Base-by-base conservation (phyloP, 495 filamentous ascomycete genomes). In the Xylaria grammica region DNA sequence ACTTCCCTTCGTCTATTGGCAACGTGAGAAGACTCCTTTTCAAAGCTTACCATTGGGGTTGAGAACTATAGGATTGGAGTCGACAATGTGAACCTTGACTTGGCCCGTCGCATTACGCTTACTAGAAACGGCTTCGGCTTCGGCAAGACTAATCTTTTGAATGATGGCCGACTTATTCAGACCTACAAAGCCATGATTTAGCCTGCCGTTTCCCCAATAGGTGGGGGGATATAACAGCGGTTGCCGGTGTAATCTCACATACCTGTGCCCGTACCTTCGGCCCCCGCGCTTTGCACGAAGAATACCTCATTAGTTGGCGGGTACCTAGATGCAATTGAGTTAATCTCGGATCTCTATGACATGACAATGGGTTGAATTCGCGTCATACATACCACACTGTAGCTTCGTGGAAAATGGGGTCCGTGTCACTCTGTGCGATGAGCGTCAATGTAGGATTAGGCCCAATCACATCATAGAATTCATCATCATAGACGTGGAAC, bases 371-470 rank as follows among this genome's bases (percentile, higher is more conserved):
- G 45, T 63, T 27, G 45, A 57, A 22, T 15, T 11, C 38, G 10
- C 15, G n/a, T 53, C 40, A 4, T 17, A 5, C 49, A 20, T 80
- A 84, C 81, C 82, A 85, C 2, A 83, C 79, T 2, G 79, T 73
- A 24, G 83, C 83, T 65, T 85, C 83, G 27, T 85, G 83, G 44
- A 79, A 85, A 7, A 83, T 60, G 13, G 80, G 82, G 45, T 84
- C 74, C 24, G 63, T 73, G 48, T 67, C 72, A 3, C 67, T 73
- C 46, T 69, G 73, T 64, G 71, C 78, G 13, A 82, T 72, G 24
- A 81, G 72, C 5, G 80, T 81, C 49, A 82, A 67, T 0, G 77
- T 78, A 1, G 80, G 79, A 49, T 79, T 78, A 1, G 72, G 29
- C 0, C 80, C 80, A 29, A 81, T 68, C 46, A 82, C 75, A 29